Evolutionary conservation across 768 basidiomycete species (phyloP).

Genomic region (Butyriboletus loyo): DNA sequence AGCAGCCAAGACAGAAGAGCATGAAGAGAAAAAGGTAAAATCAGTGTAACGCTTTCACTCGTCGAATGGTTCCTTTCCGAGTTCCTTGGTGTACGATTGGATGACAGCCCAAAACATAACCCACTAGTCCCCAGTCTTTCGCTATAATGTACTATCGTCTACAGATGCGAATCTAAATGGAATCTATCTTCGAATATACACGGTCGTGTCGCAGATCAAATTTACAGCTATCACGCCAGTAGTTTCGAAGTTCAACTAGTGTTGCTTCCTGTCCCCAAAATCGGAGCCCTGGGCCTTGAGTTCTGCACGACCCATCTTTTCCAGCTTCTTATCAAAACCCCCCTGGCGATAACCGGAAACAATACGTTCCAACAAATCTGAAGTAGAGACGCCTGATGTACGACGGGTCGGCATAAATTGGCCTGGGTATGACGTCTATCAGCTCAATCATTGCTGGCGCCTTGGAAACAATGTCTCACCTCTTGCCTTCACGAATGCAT

Average conservation of each 20-base stretch:
- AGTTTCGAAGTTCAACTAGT: neutral
- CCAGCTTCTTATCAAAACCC: constrained; percentile 85
- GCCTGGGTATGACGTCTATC: constrained; percentile 44
- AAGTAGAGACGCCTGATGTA: constrained; percentile 93
- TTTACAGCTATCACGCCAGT: neutral
- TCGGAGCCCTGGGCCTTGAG: constrained; percentile 55
- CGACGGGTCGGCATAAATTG: constrained; percentile 95
- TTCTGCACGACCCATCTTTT: constrained; percentile 80
- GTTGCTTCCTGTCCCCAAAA: constrained; percentile 18
- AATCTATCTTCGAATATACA: neutral
- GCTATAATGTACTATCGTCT: constrained; percentile 9
- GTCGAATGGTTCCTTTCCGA: neutral
- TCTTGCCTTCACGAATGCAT: constrained; percentile 71
- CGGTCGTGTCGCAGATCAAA: neutral
- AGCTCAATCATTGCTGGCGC: neutral
- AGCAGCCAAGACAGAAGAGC: constrained; percentile 8
- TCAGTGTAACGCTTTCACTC: neutral
- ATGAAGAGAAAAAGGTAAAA: constrained; percentile 24
- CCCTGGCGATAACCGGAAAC: constrained; percentile 81
- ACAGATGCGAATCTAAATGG: neutral
- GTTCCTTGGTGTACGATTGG: neutral
- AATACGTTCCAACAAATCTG: constrained; percentile 88
- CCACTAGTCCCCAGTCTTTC: constrained; percentile 1
- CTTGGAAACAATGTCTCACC: constrained; percentile 46
- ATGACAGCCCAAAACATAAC: neutral